Conservation (phyloP, 306 rosid genomes). For the Fragaria vesca region DNA sequence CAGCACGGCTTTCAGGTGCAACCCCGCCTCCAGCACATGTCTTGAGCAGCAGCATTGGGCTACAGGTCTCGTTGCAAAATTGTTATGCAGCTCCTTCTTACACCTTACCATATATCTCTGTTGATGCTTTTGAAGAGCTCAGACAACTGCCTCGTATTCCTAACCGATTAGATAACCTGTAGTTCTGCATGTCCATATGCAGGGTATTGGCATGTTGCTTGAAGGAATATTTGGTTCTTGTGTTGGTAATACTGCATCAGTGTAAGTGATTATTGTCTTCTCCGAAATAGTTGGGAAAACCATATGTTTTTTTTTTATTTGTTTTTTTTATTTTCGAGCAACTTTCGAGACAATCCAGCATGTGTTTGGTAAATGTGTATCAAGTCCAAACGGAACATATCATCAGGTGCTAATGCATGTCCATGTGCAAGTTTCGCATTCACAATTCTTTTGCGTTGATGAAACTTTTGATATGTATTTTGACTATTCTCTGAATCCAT, state of each 20-base stretch:
- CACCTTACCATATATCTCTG: slow-evolving; percentile 5
- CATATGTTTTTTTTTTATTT: background rate
- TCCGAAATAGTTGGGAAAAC: background rate
- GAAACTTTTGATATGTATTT: background rate
- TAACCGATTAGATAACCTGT: slow-evolving; percentile 3
- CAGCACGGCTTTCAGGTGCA: slow-evolving; percentile 97
- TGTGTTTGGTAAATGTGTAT: background rate
- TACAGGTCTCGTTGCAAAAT: slow-evolving; percentile 54
- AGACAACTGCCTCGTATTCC: slow-evolving; percentile 11
- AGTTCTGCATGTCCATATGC: slow-evolving; percentile 28
- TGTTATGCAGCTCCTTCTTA: background rate
- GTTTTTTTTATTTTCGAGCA: background rate
- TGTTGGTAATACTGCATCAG: slow-evolving; percentile 87
- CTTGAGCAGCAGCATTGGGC: slow-evolving; percentile 77
- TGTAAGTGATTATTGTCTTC: slow-evolving; percentile 57
- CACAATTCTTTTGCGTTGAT: background rate
- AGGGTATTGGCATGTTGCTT: slow-evolving; percentile 78
- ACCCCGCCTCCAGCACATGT: slow-evolving; percentile 89
- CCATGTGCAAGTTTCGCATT: background rate
- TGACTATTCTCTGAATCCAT: background rate
- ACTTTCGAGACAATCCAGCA: background rate
- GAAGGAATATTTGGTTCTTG: slow-evolving; percentile 82
- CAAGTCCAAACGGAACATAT: background rate
- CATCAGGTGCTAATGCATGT: background rate
- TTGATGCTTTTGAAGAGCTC: slow-evolving; percentile 13